phyloP scores from a whole-genome alignment of 2,329 filamentous ascomycete genomes.

The Aspergillus tanneri region DNA sequence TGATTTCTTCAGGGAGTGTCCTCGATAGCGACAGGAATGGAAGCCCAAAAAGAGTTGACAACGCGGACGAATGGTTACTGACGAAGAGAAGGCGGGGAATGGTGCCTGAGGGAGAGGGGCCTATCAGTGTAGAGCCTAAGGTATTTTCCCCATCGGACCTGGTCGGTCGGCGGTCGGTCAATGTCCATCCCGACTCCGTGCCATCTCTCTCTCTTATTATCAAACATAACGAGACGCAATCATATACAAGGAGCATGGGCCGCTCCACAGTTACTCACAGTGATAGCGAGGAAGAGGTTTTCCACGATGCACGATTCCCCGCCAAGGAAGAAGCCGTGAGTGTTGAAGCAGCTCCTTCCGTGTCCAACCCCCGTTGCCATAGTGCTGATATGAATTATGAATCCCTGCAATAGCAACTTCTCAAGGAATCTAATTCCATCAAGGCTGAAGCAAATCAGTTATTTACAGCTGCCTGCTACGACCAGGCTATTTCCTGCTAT shows the following conservation, averaged over 20 bases:
- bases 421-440: conserved; percentile 68
- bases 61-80: neutral
- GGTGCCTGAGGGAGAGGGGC: no score
- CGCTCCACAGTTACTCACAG: conserved; percentile 15
- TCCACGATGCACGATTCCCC: conserved; percentile 46
- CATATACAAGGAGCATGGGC: neutral
- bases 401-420: conserved; percentile 55
- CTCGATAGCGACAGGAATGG: conserved; percentile 6
- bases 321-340: conserved; percentile 50
- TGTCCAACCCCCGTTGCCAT: neutral
- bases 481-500: conserved; percentile 78
- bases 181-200: neutral
- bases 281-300: conserved; percentile 39
- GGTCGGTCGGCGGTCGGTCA: neutral
- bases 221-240: conserved; percentile 15
- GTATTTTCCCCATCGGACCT: neutral
- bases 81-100: no score
- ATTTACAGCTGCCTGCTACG: conserved; percentile 71
- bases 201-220: neutral
- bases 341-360: conserved; percentile 7
- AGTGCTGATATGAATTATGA: conserved; percentile 8
- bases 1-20: neutral
- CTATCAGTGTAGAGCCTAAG: no score
- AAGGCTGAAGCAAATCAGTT: conserved; percentile 76
- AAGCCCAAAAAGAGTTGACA: neutral